Evolutionary conservation across 345 rosid genomes (phyloP).

Genomic region (Dovyalis caffra): DNA sequence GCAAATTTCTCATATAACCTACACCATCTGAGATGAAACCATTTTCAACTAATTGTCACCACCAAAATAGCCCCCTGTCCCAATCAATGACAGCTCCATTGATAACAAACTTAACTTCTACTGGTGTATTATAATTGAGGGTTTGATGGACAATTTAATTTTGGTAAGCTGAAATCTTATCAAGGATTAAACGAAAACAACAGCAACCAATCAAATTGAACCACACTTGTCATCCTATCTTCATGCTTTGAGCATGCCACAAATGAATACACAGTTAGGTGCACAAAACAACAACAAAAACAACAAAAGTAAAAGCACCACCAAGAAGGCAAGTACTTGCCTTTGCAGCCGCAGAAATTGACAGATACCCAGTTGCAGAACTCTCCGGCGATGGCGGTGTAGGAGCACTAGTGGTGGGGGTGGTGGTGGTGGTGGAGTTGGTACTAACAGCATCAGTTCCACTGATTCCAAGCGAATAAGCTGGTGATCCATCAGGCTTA

Average conservation of each 20-base stretch:
- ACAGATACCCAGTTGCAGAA: slow-evolving; percentile 26
- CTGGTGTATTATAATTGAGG: neutral
- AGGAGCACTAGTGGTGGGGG: neutral
- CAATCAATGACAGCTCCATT: neutral
- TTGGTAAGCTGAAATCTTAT: neutral
- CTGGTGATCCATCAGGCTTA: slow-evolving; percentile 82
- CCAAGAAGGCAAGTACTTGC: neutral
- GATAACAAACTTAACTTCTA: neutral
- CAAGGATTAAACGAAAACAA: neutral
- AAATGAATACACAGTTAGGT: neutral
- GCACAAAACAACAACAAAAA: neutral
- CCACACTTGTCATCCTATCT: neutral
- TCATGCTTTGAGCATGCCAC: neutral
- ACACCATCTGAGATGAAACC: neutral
- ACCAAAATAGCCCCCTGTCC: neutral
- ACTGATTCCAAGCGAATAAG: slow-evolving; percentile 49
- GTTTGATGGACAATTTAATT: neutral
- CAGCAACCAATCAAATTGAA: neutral
- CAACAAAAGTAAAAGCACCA: neutral
- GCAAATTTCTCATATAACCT: neutral
- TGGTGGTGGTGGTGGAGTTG: slow-evolving; percentile 6
- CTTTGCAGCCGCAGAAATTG: slow-evolving; percentile 20
- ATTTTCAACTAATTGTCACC: neutral
- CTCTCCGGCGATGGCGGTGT: slow-evolving; percentile 19
- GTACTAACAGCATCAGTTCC: neutral